Base-by-base conservation (phyloP, 169 alveolate genomes). In the Eimeria tenella region DNA sequence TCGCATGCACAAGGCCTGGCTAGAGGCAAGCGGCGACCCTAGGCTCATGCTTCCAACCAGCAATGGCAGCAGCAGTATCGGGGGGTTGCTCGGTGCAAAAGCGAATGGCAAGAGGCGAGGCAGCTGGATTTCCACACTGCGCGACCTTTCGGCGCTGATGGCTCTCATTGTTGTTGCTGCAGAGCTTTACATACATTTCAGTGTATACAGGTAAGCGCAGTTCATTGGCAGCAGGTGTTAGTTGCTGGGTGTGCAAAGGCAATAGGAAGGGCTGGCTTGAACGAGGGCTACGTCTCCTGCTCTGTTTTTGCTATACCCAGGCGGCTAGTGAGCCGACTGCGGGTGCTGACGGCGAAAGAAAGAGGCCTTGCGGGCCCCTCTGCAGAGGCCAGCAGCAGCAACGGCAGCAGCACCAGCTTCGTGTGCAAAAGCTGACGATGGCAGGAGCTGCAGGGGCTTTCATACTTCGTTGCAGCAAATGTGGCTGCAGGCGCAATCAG, bases 1-100 rank as follows among this genome's bases (percentile, higher is more conserved):
- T 31, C 79, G 79, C 79, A 68, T 68, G 79, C 79, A 31, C 6
- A 68, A 31, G 79, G 79, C 79, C 17, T 68, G 79, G 79, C 79
- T 6, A 23, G 79, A 68, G 79, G 79, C 79, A 5, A 68, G 79
- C 49, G 79, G 79, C 49, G 79, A 11, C 11, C 17, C 21, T 9
- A 21, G 52, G 17, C 70, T 60, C 23, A 15, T 60, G 70, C 15
- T 60, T 15, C 70, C 70, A 15, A 4, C 70, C 70, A 60, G 70
- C 79, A 68, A 31, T 31, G 21, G 79, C 79, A 68, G 79, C 52
- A 68, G 77, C 77, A 68, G 77, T 23, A n/a, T 7, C 77, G 77
- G 31, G 42, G 21, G 68, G 21, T 58, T 58, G 19, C 19, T 58
- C 1, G 68, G 68, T 58, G 21, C 19, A 13, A 13, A 17, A 13